phyloP scores from a whole-genome alignment of 1,284 basidiomycete genomes.

The Gomphus sp. region DNA sequence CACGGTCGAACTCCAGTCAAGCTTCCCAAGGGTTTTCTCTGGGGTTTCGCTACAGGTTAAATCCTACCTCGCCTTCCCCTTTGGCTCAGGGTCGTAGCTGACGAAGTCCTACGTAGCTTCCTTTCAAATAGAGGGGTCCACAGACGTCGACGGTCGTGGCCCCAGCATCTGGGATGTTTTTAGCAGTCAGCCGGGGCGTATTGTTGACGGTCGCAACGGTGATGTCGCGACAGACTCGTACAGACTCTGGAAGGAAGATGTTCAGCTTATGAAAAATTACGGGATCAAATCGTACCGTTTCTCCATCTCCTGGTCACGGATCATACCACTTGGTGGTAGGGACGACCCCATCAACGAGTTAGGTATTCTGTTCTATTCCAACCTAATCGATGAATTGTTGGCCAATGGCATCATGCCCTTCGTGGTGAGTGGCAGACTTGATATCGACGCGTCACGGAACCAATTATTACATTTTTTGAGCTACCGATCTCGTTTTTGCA shows the following conservation, averaged over 20 bases:
- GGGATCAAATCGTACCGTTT: constrained; percentile 58
- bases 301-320: constrained; percentile 66
- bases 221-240: constrained; percentile 67
- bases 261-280: constrained; percentile 50
- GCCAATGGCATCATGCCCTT: constrained; percentile 57
- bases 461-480: neutral
- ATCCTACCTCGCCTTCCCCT: constrained; percentile 7
- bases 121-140: constrained; percentile 64
- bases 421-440: constrained; percentile 33
- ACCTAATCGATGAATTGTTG: constrained; percentile 59
- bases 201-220: constrained; percentile 55
- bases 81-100: neutral
- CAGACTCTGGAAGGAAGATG: constrained; percentile 57
- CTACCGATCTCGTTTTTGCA: neutral
- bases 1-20: constrained; percentile 13
- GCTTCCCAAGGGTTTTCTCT: constrained; percentile 50
- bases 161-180: constrained; percentile 72
- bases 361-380: constrained; percentile 62
- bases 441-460: neutral
- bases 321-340: constrained; percentile 61
- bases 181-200: constrained; percentile 55
- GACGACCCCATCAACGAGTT: constrained; percentile 61
- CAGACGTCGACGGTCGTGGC: constrained; percentile 45
- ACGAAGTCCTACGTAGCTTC: constrained; percentile 29
- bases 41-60: constrained; percentile 65